phyloP scores from a whole-genome alignment of 1,284 basidiomycete genomes.

The Volvariella volvacea region DNA sequence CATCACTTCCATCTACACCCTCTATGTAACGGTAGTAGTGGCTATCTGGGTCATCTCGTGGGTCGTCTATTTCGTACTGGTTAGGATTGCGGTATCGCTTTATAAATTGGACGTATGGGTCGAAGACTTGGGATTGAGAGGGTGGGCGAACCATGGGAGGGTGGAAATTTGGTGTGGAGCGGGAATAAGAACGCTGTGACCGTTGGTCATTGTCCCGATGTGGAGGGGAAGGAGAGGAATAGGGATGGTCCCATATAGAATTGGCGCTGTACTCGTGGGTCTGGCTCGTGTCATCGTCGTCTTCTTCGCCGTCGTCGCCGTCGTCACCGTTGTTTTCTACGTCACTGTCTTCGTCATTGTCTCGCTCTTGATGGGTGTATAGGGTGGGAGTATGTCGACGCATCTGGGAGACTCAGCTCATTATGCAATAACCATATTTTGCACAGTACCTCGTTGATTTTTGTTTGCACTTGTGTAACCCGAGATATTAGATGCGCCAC shows the following conservation, averaged over 20 bases:
- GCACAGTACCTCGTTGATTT: not conserved
- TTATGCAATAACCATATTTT: not conserved
- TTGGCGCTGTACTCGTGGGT: conserved; percentile 19
- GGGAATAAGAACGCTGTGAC: conserved; percentile 19
- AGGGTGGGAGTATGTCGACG: conserved; percentile 56
- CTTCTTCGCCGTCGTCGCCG: conserved; percentile 28
- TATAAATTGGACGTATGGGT: conserved; percentile 74
- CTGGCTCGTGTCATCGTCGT: conserved; percentile 23
- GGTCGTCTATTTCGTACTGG: conserved; percentile 44
- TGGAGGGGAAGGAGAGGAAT: conserved; percentile 20
- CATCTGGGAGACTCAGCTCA: conserved; percentile 16
- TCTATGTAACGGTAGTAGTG: conserved; percentile 72
- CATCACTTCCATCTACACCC: conserved; percentile 64
- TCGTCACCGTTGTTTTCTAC: conserved; percentile 30
- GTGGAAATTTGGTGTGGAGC: conserved; percentile 24
- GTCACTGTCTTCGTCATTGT: conserved; percentile 15
- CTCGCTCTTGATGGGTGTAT: conserved; percentile 59
- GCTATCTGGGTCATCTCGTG: conserved; percentile 65
- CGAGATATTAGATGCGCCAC: no score
- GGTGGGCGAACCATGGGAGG: conserved; percentile 16
- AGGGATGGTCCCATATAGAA: conserved; percentile 11
- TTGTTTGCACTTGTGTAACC: not conserved
- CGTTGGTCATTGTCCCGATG: conserved; percentile 20
- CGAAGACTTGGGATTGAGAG: conserved; percentile 25
- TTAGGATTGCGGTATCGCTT: conserved; percentile 53